Conservation (phyloP, 352 stramenopile genomes). For the Phytophthora colocasiae region DNA sequence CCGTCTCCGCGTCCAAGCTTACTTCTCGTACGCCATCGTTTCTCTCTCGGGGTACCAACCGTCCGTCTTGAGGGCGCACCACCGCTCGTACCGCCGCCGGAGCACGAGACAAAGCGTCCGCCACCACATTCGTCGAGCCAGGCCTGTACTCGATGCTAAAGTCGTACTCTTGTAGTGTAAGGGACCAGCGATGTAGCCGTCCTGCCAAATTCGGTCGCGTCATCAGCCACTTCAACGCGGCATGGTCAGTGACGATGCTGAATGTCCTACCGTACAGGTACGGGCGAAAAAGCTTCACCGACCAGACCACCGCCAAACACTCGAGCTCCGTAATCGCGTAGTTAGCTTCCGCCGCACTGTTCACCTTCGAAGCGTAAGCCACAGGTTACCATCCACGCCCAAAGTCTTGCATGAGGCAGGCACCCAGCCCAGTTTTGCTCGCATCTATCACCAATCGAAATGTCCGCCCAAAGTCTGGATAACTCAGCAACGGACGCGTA, state of each 20-base stretch:
- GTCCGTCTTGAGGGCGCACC: too few relatives aligned
- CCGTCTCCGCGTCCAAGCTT: too few relatives aligned
- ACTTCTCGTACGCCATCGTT: too few relatives aligned
- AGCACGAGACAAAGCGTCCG: neutral
- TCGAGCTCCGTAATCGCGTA: slow-evolving; percentile 2
- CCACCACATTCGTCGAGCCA: neutral
- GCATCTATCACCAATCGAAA: slow-evolving; percentile 2
- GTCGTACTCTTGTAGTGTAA: neutral
- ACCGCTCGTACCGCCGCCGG: neutral
- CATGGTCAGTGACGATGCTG: neutral
- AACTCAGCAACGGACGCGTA: neutral
- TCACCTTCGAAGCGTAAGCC: neutral
- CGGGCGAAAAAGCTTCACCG: neutral
- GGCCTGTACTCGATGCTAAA: neutral
- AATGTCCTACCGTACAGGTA: slow-evolving; percentile 4
- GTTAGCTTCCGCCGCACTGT: neutral
- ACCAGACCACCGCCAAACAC: neutral
- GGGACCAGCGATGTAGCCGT: neutral
- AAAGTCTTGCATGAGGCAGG: neutral
- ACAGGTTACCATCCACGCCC: neutral
- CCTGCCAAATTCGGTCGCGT: neutral
- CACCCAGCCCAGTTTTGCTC: neutral
- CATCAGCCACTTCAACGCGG: neutral
- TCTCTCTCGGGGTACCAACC: too few relatives aligned
- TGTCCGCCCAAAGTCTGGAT: neutral